Evolutionary conservation across 2,329 filamentous ascomycete genomes (phyloP), one percentile per base, ranked within the genome.

Genomic region (Cryphonectria japonica): DNA sequence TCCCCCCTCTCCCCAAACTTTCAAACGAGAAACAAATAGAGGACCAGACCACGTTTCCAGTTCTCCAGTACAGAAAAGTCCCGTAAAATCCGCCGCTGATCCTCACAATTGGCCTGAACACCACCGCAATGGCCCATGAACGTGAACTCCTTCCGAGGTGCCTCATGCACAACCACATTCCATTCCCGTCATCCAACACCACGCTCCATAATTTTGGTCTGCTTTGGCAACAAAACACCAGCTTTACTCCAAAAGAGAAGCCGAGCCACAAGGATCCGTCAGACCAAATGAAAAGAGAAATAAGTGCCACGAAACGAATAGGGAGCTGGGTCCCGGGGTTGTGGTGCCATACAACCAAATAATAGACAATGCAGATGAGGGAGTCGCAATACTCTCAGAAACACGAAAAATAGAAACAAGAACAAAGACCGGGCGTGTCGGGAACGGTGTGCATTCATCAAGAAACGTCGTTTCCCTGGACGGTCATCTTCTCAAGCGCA

Each of bases 1-100:
- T 26, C 26, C 26, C 26, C 26, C 26, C 26, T 26, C 26, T 66
- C 64, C 64, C 46, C 19, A 5, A 6, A 22, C 59, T 46, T 50
- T 39, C 67, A 29, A 19, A 57, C 46, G 9, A 50, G 46, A 32
- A 50, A 22, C 32, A 46, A 67, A 54, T 46, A 61, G 4, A 5
- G 65, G 62, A 57, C 71, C 39, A 63, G 71, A 68, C 64, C 50
- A 69, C 68, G 62, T 62, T 66, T 57, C 71, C 71, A 62, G 65
- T 37, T 68, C 26, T 29, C 60, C 67, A 69, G 41, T 61, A 67
- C 66, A 72, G 19, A 19, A 37, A 68, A 68, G 67, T 46, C 68
- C 63, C 65, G 65, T 43, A 67, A 67, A 8, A 37, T 11, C 32
- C 54, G 16, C 63, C 39, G 29, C 37, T 63, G 67, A n/a, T 41